These are phyloP conservation scores for Candida ascalaphidarum DNA, from an alignment of 805 yeast species.

Conservation along the genomic window DNA sequence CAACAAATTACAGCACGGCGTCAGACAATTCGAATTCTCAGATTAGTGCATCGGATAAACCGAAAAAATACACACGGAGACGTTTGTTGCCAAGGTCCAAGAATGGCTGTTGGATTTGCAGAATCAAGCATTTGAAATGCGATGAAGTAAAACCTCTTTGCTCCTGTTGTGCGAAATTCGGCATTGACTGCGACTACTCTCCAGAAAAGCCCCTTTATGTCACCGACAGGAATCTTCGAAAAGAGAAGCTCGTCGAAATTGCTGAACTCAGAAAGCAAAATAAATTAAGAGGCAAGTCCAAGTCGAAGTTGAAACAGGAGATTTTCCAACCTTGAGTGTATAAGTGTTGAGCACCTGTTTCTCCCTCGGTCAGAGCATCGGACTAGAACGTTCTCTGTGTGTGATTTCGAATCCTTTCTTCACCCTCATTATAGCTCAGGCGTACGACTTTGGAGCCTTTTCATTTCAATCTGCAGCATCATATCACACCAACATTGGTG, in stretches of 20 bases:
- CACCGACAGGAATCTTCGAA: conserved; percentile 21
- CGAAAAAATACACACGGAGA: conserved; percentile 30
- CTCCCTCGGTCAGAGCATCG: too few relatives aligned
- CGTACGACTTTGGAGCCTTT: too few relatives aligned
- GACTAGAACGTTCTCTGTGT: too few relatives aligned
- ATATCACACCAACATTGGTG: too few relatives aligned
- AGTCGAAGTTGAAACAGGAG: too few relatives aligned
- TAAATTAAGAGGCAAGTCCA: not conserved
- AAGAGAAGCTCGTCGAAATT: conserved; percentile 24
- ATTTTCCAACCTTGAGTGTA: too few relatives aligned
- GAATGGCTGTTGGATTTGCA: conserved; percentile 39
- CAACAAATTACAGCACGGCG: not conserved
- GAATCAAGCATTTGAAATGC: conserved; percentile 37
- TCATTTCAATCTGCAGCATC: too few relatives aligned
- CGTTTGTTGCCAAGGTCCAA: conserved; percentile 32
- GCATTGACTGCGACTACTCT: conserved; percentile 34
- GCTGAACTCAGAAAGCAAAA: conserved; percentile 15
- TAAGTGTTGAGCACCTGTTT: too few relatives aligned
- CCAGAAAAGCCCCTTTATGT: conserved; percentile 31
- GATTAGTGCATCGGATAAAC: conserved; percentile 2
- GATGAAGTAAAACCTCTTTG: conserved; percentile 32
- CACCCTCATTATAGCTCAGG: too few relatives aligned
- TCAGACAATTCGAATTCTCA: not conserved
- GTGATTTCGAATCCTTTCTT: too few relatives aligned
- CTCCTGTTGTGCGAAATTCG: conserved; percentile 27